A percentile compares a stretch with the other conserved stretches of the same genome.
phyloP scores from a whole-genome alignment of 1,284 basidiomycete species.

The Abortiporus biennis region DNA sequence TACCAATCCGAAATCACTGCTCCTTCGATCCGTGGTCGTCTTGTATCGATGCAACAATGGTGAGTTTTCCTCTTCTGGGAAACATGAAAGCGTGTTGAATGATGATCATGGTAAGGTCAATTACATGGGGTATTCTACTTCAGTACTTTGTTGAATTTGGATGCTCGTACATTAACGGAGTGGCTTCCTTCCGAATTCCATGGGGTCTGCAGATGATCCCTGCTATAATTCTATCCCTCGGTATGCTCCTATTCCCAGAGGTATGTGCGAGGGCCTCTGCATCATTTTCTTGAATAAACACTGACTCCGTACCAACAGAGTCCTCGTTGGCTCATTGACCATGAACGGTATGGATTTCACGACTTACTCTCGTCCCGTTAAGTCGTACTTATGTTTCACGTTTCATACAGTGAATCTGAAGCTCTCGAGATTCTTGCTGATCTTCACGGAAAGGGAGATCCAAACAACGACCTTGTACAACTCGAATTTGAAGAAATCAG shows the following conservation, averaged over 20 bases:
- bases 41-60: conserved; percentile 76
- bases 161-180: conserved; percentile 65
- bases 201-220: conserved; percentile 79
- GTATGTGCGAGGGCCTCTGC: conserved; percentile 21
- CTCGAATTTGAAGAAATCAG: conserved; percentile 80
- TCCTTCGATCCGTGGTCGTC: conserved; percentile 65
- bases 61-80: conserved; percentile 10
- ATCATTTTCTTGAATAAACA: too few relatives aligned
- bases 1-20: conserved; percentile 68
- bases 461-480: conserved; percentile 57
- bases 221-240: conserved; percentile 59
- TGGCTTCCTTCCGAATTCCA: conserved; percentile 71
- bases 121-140: conserved; percentile 71
- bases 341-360: too few relatives aligned
- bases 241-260: conserved; percentile 66
- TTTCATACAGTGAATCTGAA: conserved; percentile 47
- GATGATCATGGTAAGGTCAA: conserved; percentile 39
- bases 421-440: conserved; percentile 75
- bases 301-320: conserved; percentile 11
- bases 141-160: conserved; percentile 74
- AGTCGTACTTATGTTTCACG: conserved; percentile 1
- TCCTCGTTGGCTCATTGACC: conserved; percentile 65
- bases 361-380: conserved; percentile 10
- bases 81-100: neutral
- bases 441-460: conserved; percentile 71